Evolutionary conservation across 1,284 basidiomycete genomes (phyloP).

Genomic region (Trichosporon asahii): DNA sequence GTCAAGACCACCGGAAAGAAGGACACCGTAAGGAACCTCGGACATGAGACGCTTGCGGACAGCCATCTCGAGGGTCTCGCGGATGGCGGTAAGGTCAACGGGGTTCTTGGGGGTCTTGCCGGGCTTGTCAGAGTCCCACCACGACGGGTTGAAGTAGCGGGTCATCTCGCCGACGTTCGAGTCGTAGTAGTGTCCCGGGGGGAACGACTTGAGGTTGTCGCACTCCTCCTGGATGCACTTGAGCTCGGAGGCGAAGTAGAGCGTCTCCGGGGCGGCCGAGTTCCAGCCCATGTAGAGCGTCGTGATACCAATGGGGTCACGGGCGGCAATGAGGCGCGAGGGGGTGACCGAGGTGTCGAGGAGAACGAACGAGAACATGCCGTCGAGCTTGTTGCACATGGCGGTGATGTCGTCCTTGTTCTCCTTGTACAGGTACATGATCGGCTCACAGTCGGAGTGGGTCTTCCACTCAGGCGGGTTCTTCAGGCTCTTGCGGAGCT

Average conservation of each 20-base stretch:
- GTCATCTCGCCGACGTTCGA: slow-evolving; percentile 70
- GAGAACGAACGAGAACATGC: slow-evolving; percentile 98
- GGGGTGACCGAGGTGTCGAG: slow-evolving; percentile 89
- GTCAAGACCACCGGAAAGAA: slow-evolving; percentile 92
- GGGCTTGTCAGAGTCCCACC: slow-evolving; percentile 73
- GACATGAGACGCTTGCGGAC: slow-evolving; percentile 97
- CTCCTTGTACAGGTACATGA: slow-evolving; percentile 72
- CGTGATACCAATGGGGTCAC: slow-evolving; percentile 97
- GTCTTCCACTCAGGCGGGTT: slow-evolving; percentile 82
- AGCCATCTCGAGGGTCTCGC: slow-evolving; percentile 82
- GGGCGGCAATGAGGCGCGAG: slow-evolving; percentile 85
- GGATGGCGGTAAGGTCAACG: slow-evolving; percentile 67
- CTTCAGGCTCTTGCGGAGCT: slow-evolving; percentile 69
- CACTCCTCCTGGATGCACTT: slow-evolving; percentile 91
- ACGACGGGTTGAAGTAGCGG: slow-evolving; percentile 79
- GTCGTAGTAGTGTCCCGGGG: slow-evolving; percentile 94
- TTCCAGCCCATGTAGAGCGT: slow-evolving; percentile 96
- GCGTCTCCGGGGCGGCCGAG: slow-evolving; percentile 75
- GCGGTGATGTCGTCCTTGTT: slow-evolving; percentile 76
- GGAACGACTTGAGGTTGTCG: slow-evolving; percentile 92
- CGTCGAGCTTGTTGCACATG: slow-evolving; percentile 79
- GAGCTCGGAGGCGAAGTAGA: slow-evolving; percentile 94
- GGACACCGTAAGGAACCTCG: slow-evolving; percentile 93
- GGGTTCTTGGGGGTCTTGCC: slow-evolving; percentile 62
- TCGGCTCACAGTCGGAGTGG: slow-evolving; percentile 97